phyloP scores from a whole-genome alignment of 768 basidiomycete genomes.

The Leucocoprinus leucothites region DNA sequence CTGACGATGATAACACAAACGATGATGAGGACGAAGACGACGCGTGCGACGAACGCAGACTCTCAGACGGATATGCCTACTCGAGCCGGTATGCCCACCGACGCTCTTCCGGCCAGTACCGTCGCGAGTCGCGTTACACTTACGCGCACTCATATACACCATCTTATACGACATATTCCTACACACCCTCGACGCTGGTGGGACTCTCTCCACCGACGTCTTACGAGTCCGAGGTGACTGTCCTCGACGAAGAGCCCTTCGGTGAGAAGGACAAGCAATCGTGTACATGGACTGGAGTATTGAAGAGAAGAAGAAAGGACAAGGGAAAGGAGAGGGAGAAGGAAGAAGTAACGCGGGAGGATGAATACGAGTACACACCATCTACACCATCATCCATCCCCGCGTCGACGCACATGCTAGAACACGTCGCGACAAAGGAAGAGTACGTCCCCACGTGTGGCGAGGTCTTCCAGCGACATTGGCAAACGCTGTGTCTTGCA shows the following conservation, averaged over 20 bases:
- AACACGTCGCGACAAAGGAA: neutral
- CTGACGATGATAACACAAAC: constrained; percentile 1
- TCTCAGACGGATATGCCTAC: constrained; percentile 12
- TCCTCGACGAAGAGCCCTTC: constrained; percentile 3
- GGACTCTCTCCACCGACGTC: constrained; percentile 8
- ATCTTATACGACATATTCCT: neutral
- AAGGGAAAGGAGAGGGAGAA: constrained; percentile 8
- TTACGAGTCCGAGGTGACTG: constrained; percentile 3
- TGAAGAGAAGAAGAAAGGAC: constrained; percentile 9
- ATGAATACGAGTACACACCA: neutral
- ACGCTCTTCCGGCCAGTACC: constrained; percentile 9
- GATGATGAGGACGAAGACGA: constrained; percentile 9
- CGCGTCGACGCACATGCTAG: neutral
- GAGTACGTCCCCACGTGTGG: constrained; percentile 10
- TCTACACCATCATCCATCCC: neutral
- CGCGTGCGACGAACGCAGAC: constrained; percentile 9
- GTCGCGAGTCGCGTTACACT: constrained; percentile 1
- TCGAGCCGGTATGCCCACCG: constrained; percentile 11
- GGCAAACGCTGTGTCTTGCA: constrained; percentile 11
- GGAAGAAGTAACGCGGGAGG: constrained; percentile 5
- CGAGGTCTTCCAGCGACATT: constrained; percentile 12
- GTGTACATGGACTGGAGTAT: constrained; percentile 4
- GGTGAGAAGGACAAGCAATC: constrained; percentile 9
- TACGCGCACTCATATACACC: constrained; percentile 6
- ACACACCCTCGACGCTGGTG: constrained; percentile 3